phyloP scores from a whole-genome alignment of 352 stramenopile genomes.

The Phytophthora sojae region DNA sequence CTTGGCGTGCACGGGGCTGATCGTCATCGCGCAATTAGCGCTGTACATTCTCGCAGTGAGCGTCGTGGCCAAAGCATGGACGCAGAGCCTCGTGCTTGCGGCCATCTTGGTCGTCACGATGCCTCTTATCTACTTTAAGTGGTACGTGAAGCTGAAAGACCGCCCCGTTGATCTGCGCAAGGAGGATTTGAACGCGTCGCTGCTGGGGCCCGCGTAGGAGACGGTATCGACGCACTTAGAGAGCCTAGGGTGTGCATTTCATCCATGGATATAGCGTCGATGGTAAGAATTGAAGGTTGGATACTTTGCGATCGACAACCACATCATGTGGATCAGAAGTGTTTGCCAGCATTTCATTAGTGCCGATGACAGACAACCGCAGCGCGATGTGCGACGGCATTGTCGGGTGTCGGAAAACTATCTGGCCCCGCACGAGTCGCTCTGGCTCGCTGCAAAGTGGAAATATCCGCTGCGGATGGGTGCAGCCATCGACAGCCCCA shows the following conservation, averaged over 20 bases:
- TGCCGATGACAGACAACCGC: conserved; percentile 7
- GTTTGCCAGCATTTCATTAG: conserved; percentile 26
- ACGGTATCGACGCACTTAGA: too few species aligned
- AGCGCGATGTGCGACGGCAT: conserved; percentile 5
- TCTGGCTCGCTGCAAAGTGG: conserved; percentile 13
- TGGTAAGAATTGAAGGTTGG: conserved; percentile 19
- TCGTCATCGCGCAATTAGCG: conserved; percentile 64
- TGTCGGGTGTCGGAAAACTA: conserved; percentile 16
- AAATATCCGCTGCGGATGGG: conserved; percentile 4
- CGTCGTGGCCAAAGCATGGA: conserved; percentile 68
- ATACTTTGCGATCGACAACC: conserved; percentile 29
- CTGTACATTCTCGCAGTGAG: conserved; percentile 78
- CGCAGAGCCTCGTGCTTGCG: conserved; percentile 57
- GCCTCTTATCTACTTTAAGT: conserved; percentile 79
- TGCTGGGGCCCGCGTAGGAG: conserved; percentile 39
- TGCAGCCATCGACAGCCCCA: background rate
- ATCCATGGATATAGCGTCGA: background rate
- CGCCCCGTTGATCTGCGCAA: conserved; percentile 58
- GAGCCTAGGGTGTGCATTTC: too few species aligned
- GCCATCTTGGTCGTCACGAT: conserved; percentile 46
- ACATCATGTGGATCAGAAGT: conserved; percentile 13
- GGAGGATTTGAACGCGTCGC: conserved; percentile 58
- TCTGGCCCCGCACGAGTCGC: conserved; percentile 11
- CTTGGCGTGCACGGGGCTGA: conserved; percentile 68
- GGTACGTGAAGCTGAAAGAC: conserved; percentile 75